phyloP scores from a whole-genome alignment of 495 filamentous ascomycete genomes.

The Terfezia boudieri region DNA sequence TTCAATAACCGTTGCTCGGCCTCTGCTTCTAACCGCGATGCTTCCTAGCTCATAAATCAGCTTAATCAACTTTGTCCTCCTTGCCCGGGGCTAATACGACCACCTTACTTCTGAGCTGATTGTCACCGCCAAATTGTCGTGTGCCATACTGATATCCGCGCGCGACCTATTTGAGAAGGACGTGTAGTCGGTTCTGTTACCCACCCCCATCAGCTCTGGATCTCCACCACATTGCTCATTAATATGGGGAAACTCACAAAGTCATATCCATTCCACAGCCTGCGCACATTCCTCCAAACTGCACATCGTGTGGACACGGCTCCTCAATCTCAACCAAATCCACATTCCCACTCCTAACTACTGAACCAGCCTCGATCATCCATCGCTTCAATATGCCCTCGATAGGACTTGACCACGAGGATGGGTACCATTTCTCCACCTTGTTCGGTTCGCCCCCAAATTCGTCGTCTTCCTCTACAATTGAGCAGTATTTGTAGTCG shows the following conservation, averaged over 20 bases:
- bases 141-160: conserved; percentile 78
- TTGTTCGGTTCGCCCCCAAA: conserved; percentile 37
- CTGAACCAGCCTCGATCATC: conserved; percentile 48
- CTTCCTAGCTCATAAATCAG: conserved; percentile 39
- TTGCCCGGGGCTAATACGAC: not conserved
- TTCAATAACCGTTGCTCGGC: conserved; percentile 61
- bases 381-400: conserved; percentile 59
- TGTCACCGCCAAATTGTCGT: conserved; percentile 63
- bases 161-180: conserved; percentile 37
- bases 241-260: conserved; percentile 25
- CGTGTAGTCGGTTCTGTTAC: conserved; percentile 22
- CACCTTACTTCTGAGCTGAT: conserved; percentile 23
- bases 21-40: conserved; percentile 59
- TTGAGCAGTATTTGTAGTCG: conserved; percentile 61
- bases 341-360: conserved; percentile 33
- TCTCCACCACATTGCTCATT: not conserved
- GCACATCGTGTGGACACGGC: conserved; percentile 71
- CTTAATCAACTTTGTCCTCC: conserved; percentile 17
- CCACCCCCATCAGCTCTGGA: conserved; percentile 2
- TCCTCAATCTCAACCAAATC: conserved; percentile 65
- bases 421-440: conserved; percentile 47
- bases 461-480: conserved; percentile 49
- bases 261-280: conserved; percentile 97
- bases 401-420: conserved; percentile 56
- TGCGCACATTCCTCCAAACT: conserved; percentile 74